Conservation (phyloP, 1,139 yeast genomes). For the Saccharomyces uvarum region DNA sequence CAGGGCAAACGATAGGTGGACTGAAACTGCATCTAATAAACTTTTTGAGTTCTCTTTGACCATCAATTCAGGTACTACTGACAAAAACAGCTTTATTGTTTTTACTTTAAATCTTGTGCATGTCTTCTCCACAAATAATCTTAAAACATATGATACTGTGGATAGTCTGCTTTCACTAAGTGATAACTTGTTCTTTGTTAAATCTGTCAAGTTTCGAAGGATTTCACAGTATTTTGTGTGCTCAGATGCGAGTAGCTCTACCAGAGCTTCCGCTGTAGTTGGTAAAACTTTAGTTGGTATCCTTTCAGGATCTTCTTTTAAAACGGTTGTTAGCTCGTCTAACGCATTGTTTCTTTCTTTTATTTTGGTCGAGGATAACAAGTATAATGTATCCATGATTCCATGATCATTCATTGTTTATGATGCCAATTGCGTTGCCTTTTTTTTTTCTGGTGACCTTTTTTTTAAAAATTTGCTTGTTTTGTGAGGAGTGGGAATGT, state of each 20-base stretch:
- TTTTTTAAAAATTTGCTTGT: not conserved
- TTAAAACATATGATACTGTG: slow-evolving; percentile 35
- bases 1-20: slow-evolving; percentile 22
- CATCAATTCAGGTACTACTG: slow-evolving; percentile 24
- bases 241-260: slow-evolving; percentile 40
- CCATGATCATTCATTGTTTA: slow-evolving; percentile 20
- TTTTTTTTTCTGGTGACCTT: not conserved
- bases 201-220: slow-evolving; percentile 4
- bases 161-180: slow-evolving; percentile 39
- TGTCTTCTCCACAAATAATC: slow-evolving; percentile 26
- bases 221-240: slow-evolving; percentile 32
- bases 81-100: slow-evolving; percentile 18
- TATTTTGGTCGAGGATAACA: slow-evolving; percentile 40
- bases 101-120: slow-evolving; percentile 19
- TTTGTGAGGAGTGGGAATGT: not conserved
- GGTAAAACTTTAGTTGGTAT: slow-evolving; percentile 23
- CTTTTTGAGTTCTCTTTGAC: slow-evolving; percentile 9
- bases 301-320: slow-evolving; percentile 20
- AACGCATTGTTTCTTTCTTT: slow-evolving; percentile 50
- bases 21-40: slow-evolving; percentile 18
- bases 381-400: slow-evolving; percentile 19
- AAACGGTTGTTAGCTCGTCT: slow-evolving; percentile 33
- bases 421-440: slow-evolving; percentile 9
- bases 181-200: slow-evolving; percentile 19
- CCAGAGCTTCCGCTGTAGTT: slow-evolving; percentile 34